phyloP scores from a whole-genome alignment of 441 rosid genomes.

The Metrosideros polymorpha region DNA sequence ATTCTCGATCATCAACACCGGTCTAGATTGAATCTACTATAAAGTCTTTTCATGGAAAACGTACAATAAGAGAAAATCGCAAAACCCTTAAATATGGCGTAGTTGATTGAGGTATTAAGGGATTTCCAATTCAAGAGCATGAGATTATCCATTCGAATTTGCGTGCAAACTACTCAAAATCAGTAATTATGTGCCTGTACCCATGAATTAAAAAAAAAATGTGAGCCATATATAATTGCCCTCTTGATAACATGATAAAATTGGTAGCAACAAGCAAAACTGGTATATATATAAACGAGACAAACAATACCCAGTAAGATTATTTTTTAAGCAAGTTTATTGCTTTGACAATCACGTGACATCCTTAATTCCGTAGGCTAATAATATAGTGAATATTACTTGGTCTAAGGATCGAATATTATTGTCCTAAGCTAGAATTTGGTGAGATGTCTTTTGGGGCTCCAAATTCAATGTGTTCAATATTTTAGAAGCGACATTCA shows the following conservation, averaged over 20 bases:
- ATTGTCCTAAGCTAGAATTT: neutral
- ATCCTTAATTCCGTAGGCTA: neutral
- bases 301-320: neutral
- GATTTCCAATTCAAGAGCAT: neutral
- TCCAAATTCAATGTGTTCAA: neutral
- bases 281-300: neutral
- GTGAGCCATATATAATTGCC: neutral
- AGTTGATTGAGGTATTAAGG: neutral
- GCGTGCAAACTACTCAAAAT: neutral
- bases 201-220: neutral
- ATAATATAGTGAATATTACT: neutral
- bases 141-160: neutral
- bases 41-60: neutral
- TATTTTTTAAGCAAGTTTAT: neutral
- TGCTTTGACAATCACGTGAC: neutral
- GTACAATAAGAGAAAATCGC: neutral
- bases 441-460: neutral
- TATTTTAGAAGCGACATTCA: neutral
- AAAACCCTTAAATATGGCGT: neutral
- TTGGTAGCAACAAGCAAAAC: neutral
- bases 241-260: neutral
- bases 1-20: too few species aligned
- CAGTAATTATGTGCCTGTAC: neutral
- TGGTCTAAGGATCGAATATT: neutral
- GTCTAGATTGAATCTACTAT: neutral